Evolutionary conservation across 169 alveolate genomes (phyloP).

Genomic region (Plasmodium relictum): DNA sequence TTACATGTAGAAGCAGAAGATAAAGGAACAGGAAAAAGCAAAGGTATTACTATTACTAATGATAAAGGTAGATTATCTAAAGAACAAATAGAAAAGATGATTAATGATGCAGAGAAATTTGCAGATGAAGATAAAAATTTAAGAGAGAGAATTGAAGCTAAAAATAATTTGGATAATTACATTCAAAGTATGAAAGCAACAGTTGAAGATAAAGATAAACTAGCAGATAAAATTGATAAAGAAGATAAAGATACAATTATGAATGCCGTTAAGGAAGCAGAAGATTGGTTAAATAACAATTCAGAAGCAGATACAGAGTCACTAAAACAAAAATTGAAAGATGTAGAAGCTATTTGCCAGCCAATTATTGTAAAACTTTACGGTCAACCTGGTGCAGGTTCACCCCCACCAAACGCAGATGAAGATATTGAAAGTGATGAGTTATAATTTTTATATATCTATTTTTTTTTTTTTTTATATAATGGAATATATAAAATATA

Average conservation of each 20-base stretch:
- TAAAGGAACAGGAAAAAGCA: slow-evolving; percentile 95
- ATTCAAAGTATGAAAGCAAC: slow-evolving; percentile 94
- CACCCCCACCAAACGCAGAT: slow-evolving; percentile 85
- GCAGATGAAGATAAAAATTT: slow-evolving; percentile 96
- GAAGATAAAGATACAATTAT: slow-evolving; percentile 92
- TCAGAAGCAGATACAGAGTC: slow-evolving; percentile 95
- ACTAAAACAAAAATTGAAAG: slow-evolving; percentile 93
- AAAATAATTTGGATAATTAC: slow-evolving; percentile 94
- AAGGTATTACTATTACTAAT: slow-evolving; percentile 95
- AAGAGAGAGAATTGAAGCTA: slow-evolving; percentile 94
- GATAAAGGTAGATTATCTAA: slow-evolving; percentile 97
- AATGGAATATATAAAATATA: background rate
- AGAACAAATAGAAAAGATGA: slow-evolving; percentile 96
- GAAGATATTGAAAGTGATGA: slow-evolving; percentile 85
- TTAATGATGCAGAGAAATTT: slow-evolving; percentile 96
- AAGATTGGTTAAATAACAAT: slow-evolving; percentile 93
- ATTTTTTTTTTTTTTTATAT: too few relatives aligned
- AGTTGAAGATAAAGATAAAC: slow-evolving; percentile 95
- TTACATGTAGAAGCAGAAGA: slow-evolving; percentile 97
- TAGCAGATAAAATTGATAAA: slow-evolving; percentile 93
- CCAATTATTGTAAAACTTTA: slow-evolving; percentile 96
- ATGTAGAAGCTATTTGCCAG: slow-evolving; percentile 95
- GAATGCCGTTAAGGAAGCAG: slow-evolving; percentile 93
- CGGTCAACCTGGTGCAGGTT: slow-evolving; percentile 90
- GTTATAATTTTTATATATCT: slow-evolving; percentile 40